phyloP scores from a whole-genome alignment of 768 basidiomycete species.

The Candolleomyces eurysporus region DNA sequence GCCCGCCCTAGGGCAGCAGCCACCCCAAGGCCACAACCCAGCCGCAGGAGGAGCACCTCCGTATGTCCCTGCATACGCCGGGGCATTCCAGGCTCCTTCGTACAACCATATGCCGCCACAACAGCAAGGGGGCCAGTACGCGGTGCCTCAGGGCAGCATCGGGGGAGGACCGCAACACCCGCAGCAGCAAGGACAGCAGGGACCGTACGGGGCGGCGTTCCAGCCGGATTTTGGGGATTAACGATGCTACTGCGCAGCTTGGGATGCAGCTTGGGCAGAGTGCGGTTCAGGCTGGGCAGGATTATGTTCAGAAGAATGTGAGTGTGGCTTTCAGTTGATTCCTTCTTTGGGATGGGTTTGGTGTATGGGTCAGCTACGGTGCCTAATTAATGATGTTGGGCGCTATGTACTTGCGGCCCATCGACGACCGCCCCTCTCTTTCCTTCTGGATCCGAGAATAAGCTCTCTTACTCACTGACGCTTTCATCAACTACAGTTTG shows the following conservation, averaged over 20 bases:
- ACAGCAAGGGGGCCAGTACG: constrained; percentile 4
- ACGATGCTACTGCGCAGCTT: constrained; percentile 92
- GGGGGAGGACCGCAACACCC: constrained; percentile 26
- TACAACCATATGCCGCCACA: constrained; percentile 33
- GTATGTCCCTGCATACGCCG: constrained; percentile 46
- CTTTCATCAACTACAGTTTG: constrained; percentile 53
- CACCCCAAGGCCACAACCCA: constrained; percentile 18
- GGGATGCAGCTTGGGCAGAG: constrained; percentile 94
- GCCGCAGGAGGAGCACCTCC: constrained; percentile 13
- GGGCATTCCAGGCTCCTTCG: constrained; percentile 40
- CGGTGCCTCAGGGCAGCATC: constrained; percentile 18
- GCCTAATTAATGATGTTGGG: not conserved
- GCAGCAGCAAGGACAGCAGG: constrained; percentile 17
- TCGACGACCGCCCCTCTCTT: not conserved
- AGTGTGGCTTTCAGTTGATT: constrained; percentile 23
- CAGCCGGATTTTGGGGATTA: constrained; percentile 63
- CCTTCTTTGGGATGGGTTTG: constrained; percentile 7
- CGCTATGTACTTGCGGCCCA: too few species aligned
- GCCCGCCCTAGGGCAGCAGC: constrained; percentile 37
- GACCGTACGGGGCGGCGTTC: constrained; percentile 4
- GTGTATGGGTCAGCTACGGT: too few species aligned
- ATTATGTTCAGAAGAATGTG: constrained; percentile 94
- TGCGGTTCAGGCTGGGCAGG: constrained; percentile 91
- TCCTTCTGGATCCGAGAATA: not conserved
- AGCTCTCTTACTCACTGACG: not conserved